Base-by-base conservation (phyloP, 2,329 filamentous ascomycete species). In the Stemphylium vesicarium region DNA sequence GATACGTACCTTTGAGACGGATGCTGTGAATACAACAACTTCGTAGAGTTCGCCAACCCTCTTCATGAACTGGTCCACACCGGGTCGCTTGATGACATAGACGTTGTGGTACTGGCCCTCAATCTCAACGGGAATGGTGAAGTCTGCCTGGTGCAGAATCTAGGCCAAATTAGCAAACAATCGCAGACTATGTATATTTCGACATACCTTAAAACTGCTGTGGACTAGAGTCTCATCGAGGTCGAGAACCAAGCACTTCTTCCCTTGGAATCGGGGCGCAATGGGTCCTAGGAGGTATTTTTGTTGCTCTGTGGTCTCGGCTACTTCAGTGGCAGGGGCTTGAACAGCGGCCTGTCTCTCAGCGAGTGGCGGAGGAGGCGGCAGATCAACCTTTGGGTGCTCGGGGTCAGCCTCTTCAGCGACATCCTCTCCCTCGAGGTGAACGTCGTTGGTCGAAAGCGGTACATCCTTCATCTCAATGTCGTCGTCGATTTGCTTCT, bases 101-200 rank as follows among this genome's bases (percentile, higher is more conserved):
- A 99, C 96, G 71, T 99, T 99, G 79, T 99, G 95, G 74, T 96
- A 98, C 76, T 96, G 96, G 52, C 95, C 95, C 80, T 99, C 95
- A 62, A 99, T 99, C 72, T 99, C 95, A 26, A 99, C 95, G 0
- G 95, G 95, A 73, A 99, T 98, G 5, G 95, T 99, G 74, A 99
- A 98, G 77, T 99, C 95, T 54, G 95, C 95, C 81, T 98, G 94
- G 71, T 98, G 93, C 40, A 99, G 84, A 65, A 98, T 95, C 93
- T 98, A 71, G 10, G n/a, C 46, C 18, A 13, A 44, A 35, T 72
- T 47, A 71, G 53, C 36, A 48, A 45, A 47, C 3, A 32, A 12
- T 37, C 29, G 29, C 43, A 24, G 10, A 29, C 7, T 16, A 4
- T 13, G 40, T 16, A 9, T 16, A 15, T 29, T 7, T 11, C 5